These are phyloP conservation scores for Pinus tabuliformis DNA, from an alignment of 75 land plant species.

Conservation along the genomic window DNA sequence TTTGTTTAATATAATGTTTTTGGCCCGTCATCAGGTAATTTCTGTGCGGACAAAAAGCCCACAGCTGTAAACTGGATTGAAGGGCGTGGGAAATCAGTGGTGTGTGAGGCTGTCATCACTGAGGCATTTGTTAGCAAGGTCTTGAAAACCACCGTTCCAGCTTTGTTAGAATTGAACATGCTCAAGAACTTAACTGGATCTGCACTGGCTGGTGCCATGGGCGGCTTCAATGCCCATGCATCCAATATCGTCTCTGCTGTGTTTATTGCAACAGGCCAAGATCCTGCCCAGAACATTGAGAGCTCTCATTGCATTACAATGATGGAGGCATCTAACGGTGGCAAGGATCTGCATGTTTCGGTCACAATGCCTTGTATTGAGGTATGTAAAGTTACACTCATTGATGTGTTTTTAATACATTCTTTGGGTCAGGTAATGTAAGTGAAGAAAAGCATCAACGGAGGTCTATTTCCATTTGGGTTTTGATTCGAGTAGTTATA, in stretches of 20 bases:
- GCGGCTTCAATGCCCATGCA: conserved; percentile 88
- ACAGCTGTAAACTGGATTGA: conserved; percentile 82
- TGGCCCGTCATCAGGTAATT: conserved; percentile 43
- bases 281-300: conserved; percentile 85
- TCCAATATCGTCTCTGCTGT: conserved; percentile 78
- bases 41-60: conserved; percentile 51
- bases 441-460: no score
- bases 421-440: background rate
- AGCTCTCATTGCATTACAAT: conserved; percentile 82
- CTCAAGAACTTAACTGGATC: conserved; percentile 84
- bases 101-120: conserved; percentile 71
- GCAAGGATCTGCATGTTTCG: conserved; percentile 68
- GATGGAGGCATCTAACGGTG: conserved; percentile 76
- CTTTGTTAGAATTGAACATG: conserved; percentile 84
- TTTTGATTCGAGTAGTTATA: no score
- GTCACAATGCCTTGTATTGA: conserved; percentile 64
- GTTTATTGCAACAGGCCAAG: conserved; percentile 80
- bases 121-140: conserved; percentile 71
- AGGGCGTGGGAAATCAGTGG: conserved; percentile 79
- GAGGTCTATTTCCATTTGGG: no score
- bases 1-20: no score
- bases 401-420: conserved; percentile 28
- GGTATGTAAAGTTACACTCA: background rate
- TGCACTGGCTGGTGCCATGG: conserved; percentile 78
- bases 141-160: conserved; percentile 66